Base-by-base conservation (phyloP, 2,329 filamentous ascomycete species). In the Thelonectria olida region DNA sequence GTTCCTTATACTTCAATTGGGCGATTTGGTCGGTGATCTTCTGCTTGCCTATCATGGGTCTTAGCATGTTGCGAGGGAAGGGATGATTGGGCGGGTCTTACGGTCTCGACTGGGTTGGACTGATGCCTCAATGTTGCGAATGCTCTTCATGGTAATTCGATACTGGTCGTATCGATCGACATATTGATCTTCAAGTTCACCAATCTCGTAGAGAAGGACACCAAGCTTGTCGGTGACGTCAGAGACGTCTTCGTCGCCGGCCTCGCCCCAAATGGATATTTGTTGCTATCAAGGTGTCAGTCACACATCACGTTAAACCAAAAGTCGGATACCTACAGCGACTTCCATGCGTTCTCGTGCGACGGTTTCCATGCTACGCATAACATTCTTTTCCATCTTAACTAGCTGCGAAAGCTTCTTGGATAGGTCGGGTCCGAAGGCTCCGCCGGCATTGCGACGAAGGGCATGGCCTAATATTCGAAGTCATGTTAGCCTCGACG, bases 311-410 rank as follows among this genome's bases (percentile, higher is more conserved):
- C 10, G 13, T n/a, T 13, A 5, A 9, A 8, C 12, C n/a, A 13
- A 25, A 13, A 15, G 12, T 7, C 9, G 19, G 5, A 38, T 20
- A 86, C 92, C 75, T 91, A 97, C 93, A 75, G 96, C 96, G 69
- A 97, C 95, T 74, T 98, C 96, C 93, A 98, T 98, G 72, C 96
- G 90, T 85, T 99, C 96, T 74, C 93, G 90, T 45, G 93, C 93
- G 54, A 98, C 96, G 50, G 93, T 86, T 78, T 99, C 96, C 85
- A 98, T 90, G 78, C 93, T 97, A 79, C 96, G 93, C 96, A 99
- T 99, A 58, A 97, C 92, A 77, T 99, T 98, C 89, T 99, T 99
- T 84, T 99, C 96, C 96, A 99, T 99, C 88, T 99, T 99, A 66
- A 99, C 96, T 54, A 99, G 88, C 82, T 97, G 92, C 39, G 94